A percentile compares a stretch with the other conserved stretches of the same genome.
Evolutionary conservation across 2,329 filamentous ascomycete species (phyloP).

Genomic region (Colletotrichum tabaci): DNA sequence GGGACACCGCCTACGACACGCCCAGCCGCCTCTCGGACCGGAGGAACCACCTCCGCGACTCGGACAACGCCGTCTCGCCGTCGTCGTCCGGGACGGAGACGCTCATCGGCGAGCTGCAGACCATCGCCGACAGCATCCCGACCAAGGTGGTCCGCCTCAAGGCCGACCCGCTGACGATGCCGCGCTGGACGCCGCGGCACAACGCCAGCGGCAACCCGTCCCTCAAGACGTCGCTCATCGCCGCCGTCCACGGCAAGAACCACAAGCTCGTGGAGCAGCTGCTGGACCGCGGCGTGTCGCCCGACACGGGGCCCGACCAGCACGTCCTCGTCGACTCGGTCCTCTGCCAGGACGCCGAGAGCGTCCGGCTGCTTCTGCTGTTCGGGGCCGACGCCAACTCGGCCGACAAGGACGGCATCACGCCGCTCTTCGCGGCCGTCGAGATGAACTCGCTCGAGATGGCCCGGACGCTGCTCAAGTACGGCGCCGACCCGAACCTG

Average conservation of each 20-base stretch:
- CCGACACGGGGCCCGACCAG: slow-evolving; percentile 62
- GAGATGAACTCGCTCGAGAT: slow-evolving; percentile 70
- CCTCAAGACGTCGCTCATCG: slow-evolving; percentile 63
- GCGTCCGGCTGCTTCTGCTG: slow-evolving; percentile 67
- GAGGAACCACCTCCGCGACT: slow-evolving; percentile 40
- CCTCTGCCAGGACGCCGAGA: slow-evolving; percentile 65
- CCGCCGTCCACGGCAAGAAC: slow-evolving; percentile 70
- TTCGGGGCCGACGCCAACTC: slow-evolving; percentile 72
- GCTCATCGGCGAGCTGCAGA: slow-evolving; percentile 51
- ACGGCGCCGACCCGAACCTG: slow-evolving; percentile 73
- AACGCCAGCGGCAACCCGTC: slow-evolving; percentile 58
- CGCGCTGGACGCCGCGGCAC: slow-evolving; percentile 66
- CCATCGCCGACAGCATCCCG: slow-evolving; percentile 32
- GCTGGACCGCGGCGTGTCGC: slow-evolving; percentile 69
- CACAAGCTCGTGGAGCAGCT: slow-evolving; percentile 71
- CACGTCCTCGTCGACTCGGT: slow-evolving; percentile 69
- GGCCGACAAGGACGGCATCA: slow-evolving; percentile 62
- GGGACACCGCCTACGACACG: slow-evolving; percentile 23
- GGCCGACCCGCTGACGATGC: slow-evolving; percentile 66
- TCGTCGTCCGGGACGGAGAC: slow-evolving; percentile 53
- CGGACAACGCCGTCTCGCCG: slow-evolving; percentile 48
- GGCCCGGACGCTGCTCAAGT: slow-evolving; percentile 73
- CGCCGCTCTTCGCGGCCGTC: slow-evolving; percentile 66
- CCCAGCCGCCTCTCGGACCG: slow-evolving; percentile 44
- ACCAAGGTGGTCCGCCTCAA: slow-evolving; percentile 63